Conservation (phyloP, 1,139 yeast genomes). For the Suhomyces wounanorum region DNA sequence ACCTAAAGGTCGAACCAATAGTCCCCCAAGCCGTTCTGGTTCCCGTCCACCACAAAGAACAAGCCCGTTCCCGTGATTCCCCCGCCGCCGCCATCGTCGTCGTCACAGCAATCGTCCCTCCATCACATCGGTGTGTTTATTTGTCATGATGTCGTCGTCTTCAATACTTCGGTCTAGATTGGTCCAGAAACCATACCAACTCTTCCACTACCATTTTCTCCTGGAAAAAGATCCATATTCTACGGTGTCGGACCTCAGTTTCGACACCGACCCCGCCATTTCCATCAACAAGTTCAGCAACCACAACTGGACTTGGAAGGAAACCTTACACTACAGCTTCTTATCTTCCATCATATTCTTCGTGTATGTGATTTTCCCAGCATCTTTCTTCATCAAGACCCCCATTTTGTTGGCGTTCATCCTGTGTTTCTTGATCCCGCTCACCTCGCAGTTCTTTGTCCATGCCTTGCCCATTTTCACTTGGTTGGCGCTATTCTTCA, state of each 20-base stretch:
- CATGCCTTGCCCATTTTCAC: slow-evolving; percentile 84
- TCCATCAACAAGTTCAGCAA: slow-evolving; percentile 50
- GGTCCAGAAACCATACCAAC: slow-evolving; percentile 44
- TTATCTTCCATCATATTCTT: slow-evolving; percentile 50
- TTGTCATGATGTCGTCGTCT: slow-evolving; percentile 16
- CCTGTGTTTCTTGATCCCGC: slow-evolving; percentile 58
- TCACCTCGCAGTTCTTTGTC: slow-evolving; percentile 82
- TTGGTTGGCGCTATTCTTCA: slow-evolving; percentile 85
- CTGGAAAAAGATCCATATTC: slow-evolving; percentile 62
- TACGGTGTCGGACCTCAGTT: slow-evolving; percentile 55
- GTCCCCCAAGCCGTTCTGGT: background rate
- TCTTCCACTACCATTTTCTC: slow-evolving; percentile 54
- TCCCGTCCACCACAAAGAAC: background rate
- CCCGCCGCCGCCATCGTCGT: background rate
- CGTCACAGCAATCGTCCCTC: background rate
- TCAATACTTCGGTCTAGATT: slow-evolving; percentile 35
- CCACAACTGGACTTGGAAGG: slow-evolving; percentile 51
- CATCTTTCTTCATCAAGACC: slow-evolving; percentile 49
- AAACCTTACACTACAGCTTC: slow-evolving; percentile 54
- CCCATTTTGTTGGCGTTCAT: slow-evolving; percentile 39
- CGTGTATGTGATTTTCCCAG: slow-evolving; percentile 56
- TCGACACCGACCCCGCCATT: slow-evolving; percentile 56
- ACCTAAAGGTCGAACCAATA: background rate
- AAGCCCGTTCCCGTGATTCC: background rate
- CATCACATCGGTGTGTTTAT: background rate